These are phyloP conservation scores for Salix suchowensis DNA, from an alignment of 345 rosid species.

Conservation along the genomic window DNA sequence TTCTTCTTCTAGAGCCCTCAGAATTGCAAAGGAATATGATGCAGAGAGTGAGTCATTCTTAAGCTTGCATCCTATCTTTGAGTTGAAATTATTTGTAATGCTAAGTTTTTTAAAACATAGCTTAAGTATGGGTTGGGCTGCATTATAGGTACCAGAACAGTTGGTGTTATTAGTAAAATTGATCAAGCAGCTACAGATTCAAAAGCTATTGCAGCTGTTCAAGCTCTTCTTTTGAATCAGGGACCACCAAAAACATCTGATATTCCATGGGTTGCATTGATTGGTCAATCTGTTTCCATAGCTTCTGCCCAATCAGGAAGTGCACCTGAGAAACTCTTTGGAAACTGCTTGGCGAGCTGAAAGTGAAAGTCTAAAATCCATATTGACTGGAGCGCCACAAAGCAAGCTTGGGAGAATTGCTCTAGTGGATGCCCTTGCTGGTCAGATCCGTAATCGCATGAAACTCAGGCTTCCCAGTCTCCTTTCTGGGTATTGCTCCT, in stretches of 20 bases:
- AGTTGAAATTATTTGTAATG: not conserved
- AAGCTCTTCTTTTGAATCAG: constrained; percentile 80
- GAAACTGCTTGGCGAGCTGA: constrained; percentile 99
- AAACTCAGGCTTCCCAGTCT: constrained; percentile 91
- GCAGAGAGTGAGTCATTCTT: constrained; percentile 57
- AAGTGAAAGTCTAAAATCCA: constrained; percentile 81
- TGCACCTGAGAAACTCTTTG: constrained; percentile 70
- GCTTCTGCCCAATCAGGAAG: constrained; percentile 81
- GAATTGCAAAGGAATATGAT: constrained; percentile 89
- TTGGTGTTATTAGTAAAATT: constrained; percentile 85
- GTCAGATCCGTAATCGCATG: constrained; percentile 89
- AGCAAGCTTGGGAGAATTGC: constrained; percentile 94
- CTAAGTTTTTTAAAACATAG: not conserved
- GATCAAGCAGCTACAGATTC: constrained; percentile 88
- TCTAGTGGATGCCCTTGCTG: constrained; percentile 80
- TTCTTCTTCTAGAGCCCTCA: constrained; percentile 84
- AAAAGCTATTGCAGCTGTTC: constrained; percentile 95
- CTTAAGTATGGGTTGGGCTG: not conserved
- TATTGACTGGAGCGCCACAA: constrained; percentile 78
- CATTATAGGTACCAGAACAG: constrained; percentile 81
- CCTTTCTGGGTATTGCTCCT: constrained; percentile 68
- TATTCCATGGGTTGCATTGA: constrained; percentile 96
- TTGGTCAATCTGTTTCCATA: constrained; percentile 93
- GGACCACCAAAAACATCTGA: constrained; percentile 93
- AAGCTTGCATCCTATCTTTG: not conserved